Evolutionary conservation across 2,329 filamentous ascomycete genomes (phyloP).

Genomic region (Aphanocladium album): DNA sequence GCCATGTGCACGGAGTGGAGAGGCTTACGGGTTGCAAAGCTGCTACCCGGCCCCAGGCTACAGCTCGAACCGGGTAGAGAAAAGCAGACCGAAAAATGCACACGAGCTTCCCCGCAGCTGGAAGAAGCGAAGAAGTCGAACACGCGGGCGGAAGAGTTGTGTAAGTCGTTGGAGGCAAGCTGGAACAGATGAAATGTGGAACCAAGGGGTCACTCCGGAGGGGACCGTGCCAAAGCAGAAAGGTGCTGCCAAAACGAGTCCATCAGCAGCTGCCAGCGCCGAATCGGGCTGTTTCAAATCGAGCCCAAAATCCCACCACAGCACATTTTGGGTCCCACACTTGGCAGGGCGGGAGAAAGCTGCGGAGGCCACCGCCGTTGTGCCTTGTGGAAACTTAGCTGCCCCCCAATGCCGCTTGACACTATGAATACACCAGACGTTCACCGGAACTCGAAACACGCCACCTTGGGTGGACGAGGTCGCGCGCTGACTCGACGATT

Average conservation of each 20-base stretch:
- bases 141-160: not conserved
- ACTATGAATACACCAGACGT: slow-evolving; percentile 8
- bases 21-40: too few species aligned
- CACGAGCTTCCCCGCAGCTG: not conserved
- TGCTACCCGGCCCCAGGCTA: too few species aligned
- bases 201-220: not conserved
- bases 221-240: not conserved
- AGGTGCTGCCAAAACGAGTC: not conserved
- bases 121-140: not conserved
- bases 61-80: not conserved
- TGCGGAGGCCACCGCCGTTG: not conserved
- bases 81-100: not conserved
- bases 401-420: not conserved
- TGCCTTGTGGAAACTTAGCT: not conserved
- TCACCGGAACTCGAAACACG: slow-evolving; percentile 13
- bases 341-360: not conserved
- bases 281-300: slow-evolving; percentile 6
- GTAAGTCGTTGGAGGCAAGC: not conserved
- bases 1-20: not conserved
- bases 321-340: not conserved
- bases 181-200: slow-evolving; percentile 10
- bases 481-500: slow-evolving; percentile 1
- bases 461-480: not conserved
- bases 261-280: not conserved
- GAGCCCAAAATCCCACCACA: not conserved